Base-by-base conservation (phyloP, 768 basidiomycete genomes). In the Pholiota molesta region DNA sequence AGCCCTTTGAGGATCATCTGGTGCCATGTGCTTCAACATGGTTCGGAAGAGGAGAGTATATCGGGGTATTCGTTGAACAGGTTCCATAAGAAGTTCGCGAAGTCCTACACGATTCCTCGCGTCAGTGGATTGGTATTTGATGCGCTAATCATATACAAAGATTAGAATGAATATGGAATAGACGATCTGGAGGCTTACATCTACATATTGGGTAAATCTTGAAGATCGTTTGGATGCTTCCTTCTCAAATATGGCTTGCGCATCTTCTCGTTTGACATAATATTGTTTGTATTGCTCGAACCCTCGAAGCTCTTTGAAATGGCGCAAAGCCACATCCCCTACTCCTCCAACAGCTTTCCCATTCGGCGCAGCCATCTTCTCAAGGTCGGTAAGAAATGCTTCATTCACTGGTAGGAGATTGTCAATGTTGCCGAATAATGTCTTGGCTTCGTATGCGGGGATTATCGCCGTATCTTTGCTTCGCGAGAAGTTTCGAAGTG, bases 231-330 rank as follows among this genome's bases (percentile, higher is more conserved):
- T 92, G 63, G 88, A 81, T 73, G 90, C 82, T 70, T 96, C 94
- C 55, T 87, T 83, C 73, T 93, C 91, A 69, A 97, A 94, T 21
- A 95, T 92, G 33, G 79, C 74, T 72, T 97, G 96, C 0, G 94
- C 94, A 69, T 97, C 94, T 76, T 97, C 96, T 55, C 95, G 88
- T 72, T 96, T 95, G 67, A 87, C 85, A 67, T 97, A 96, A 75
- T 94, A 98, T 67, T 90, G 89, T 68, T 86, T 90, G 74, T 97
- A 98, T 65, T 91, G 88, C 66, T 97, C 95, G 69, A 98, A 97
- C 2, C 93, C 94, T 57, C 83, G 80, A 40, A 89, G 74, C 17
- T 90, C 88, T 69, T 89, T 93, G 76, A 98, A 93, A 78, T 99
- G 95, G 61, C 84, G 84, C 61, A 97, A 76, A 21, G 89, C 88